These are phyloP conservation scores for Lactarius sanguifluus DNA, from an alignment of 768 basidiomycete genomes.

Conservation along the genomic window DNA sequence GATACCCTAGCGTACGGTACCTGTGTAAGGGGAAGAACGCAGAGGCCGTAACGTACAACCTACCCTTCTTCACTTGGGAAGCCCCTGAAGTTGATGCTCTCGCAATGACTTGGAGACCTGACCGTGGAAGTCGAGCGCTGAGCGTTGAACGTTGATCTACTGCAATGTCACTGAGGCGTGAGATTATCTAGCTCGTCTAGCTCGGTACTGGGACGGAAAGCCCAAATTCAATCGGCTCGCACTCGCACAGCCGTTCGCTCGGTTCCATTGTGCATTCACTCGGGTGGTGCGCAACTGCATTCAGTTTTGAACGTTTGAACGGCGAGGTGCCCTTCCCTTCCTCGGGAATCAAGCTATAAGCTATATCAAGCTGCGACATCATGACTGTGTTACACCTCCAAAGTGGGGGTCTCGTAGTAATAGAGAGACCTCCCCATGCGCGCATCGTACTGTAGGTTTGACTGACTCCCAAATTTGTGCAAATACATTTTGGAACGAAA, in stretches of 20 bases:
- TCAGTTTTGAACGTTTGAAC: background rate
- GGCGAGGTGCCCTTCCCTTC: background rate
- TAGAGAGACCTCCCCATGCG: no score
- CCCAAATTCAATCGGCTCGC: no score
- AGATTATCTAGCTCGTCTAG: background rate
- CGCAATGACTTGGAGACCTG: background rate
- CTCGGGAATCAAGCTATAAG: no score
- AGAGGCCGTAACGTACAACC: background rate
- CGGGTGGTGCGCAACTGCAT: background rate
- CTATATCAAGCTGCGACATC: no score
- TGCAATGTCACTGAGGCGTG: background rate
- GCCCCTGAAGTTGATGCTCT: background rate
- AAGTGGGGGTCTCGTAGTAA: no score
- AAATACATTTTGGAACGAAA: no score
- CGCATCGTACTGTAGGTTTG: no score
- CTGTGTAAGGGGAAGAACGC: background rate
- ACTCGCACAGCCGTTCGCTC: no score
- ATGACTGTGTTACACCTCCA: no score
- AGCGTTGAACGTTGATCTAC: background rate
- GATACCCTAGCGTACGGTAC: background rate
- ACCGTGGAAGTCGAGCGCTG: background rate
- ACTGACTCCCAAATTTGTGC: no score
- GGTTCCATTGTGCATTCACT: background rate
- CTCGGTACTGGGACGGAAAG: background rate
- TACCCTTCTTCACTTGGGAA: background rate